A percentile compares a stretch with the other conserved stretches of the same genome.
These are phyloP conservation scores for Saksenaea vasiformis DNA, from an alignment of 371 early-diverging fungal species.

Conservation along the genomic window DNA sequence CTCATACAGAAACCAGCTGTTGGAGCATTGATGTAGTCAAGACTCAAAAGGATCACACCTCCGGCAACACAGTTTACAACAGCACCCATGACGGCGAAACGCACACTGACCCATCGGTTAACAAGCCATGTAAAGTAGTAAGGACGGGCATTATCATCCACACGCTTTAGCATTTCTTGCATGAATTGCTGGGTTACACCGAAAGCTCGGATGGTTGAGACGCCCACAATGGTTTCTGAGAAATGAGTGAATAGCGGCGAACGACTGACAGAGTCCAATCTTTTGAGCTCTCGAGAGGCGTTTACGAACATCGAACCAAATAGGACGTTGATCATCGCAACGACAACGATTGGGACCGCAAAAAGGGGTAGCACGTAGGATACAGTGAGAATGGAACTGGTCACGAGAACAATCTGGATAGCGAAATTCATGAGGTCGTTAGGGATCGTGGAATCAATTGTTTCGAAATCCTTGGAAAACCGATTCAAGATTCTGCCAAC, in stretches of 20 bases:
- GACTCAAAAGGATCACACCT: slow-evolving; percentile 41
- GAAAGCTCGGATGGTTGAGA: slow-evolving; percentile 81
- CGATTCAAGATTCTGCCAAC: slow-evolving; percentile 86
- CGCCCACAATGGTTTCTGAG: slow-evolving; percentile 67
- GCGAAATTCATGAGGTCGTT: slow-evolving; percentile 54
- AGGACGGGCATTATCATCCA: slow-evolving; percentile 69
- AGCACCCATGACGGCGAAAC: slow-evolving; percentile 69
- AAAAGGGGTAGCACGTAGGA: slow-evolving; percentile 64
- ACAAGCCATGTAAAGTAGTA: slow-evolving; percentile 75
- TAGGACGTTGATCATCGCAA: slow-evolving; percentile 49
- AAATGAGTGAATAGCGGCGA: slow-evolving; percentile 82
- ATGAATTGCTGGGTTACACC: slow-evolving; percentile 62
- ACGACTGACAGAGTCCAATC: slow-evolving; percentile 75
- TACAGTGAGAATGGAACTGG: slow-evolving; percentile 65
- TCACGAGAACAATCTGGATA: slow-evolving; percentile 49
- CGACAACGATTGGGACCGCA: slow-evolving; percentile 36
- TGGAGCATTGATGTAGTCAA: slow-evolving; percentile 60
- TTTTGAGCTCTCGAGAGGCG: slow-evolving; percentile 76
- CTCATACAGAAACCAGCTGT: slow-evolving; percentile 78
- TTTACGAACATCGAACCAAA: slow-evolving; percentile 66
- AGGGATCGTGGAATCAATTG: slow-evolving; percentile 50
- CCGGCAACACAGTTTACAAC: slow-evolving; percentile 63
- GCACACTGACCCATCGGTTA: slow-evolving; percentile 83
- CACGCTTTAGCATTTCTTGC: slow-evolving; percentile 50
- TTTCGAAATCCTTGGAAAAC: slow-evolving; percentile 62